Evolutionary conservation across 2,329 filamentous ascomycete species (phyloP).

Genomic region (Elsinoe australis): DNA sequence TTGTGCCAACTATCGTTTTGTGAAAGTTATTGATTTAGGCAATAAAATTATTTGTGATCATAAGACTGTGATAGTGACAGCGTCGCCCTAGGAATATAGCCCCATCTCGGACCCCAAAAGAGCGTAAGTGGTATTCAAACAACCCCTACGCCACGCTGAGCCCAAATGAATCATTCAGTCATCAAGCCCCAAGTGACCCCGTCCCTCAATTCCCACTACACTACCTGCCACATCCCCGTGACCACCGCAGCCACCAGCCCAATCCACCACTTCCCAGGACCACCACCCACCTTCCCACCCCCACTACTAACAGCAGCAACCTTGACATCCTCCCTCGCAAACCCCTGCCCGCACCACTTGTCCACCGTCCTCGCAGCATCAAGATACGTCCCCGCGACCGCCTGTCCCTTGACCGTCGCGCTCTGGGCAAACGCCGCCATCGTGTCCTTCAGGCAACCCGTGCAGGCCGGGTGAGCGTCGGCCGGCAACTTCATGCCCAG

Average conservation of each 20-base stretch:
- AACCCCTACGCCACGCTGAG: background rate
- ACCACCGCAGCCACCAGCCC: background rate
- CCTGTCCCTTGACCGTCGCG: slow-evolving; percentile 56
- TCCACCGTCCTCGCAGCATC: slow-evolving; percentile 67
- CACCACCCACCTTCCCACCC: background rate
- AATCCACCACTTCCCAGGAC: background rate
- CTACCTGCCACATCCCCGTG: background rate
- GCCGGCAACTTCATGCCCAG: slow-evolving; percentile 64
- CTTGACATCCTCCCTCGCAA: slow-evolving; percentile 43
- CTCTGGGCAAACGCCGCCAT: slow-evolving; percentile 73
- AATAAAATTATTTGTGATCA: too few species aligned
- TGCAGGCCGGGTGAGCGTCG: slow-evolving; percentile 64
- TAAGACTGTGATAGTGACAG: background rate
- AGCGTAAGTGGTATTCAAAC: background rate
- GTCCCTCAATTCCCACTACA: background rate
- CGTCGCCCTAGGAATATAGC: background rate
- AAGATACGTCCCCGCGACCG: slow-evolving; percentile 62
- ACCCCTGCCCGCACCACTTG: slow-evolving; percentile 49
- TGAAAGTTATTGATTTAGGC: too few species aligned
- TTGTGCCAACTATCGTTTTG: too few species aligned
- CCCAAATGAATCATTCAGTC: background rate
- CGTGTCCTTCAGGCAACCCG: slow-evolving; percentile 64
- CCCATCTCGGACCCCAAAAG: too few species aligned
- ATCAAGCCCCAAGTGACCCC: background rate
- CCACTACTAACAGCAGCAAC: background rate